phyloP scores from a whole-genome alignment of 768 basidiomycete genomes.

The Collybiopsis luxurians region DNA sequence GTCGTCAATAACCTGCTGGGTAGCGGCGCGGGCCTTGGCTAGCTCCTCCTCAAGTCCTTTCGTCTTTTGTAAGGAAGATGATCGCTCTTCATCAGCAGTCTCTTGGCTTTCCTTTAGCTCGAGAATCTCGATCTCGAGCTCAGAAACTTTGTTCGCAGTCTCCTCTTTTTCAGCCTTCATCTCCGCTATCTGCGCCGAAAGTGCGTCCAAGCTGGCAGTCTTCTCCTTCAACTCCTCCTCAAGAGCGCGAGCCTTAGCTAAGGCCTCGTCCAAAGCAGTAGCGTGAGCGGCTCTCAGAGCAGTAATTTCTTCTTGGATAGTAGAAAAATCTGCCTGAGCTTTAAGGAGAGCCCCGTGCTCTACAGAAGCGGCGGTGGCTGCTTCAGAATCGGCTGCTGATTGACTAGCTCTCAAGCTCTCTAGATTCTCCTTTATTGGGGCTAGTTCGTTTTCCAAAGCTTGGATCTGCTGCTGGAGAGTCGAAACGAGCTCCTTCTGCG shows the following conservation, averaged over 20 bases:
- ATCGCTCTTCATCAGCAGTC: constrained; percentile 55
- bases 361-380: constrained; percentile 48
- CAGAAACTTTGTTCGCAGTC: constrained; percentile 66
- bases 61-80: constrained; percentile 41
- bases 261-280: constrained; percentile 44
- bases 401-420: constrained; percentile 47
- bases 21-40: constrained; percentile 42
- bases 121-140: constrained; percentile 78
- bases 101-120: constrained; percentile 76
- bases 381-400: constrained; percentile 38
- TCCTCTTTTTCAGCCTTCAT: constrained; percentile 71
- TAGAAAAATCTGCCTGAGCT: constrained; percentile 59
- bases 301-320: constrained; percentile 50
- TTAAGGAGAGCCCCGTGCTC: constrained; percentile 65
- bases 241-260: constrained; percentile 42
- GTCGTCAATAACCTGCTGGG: constrained; percentile 45
- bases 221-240: constrained; percentile 50
- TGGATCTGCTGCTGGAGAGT: constrained; percentile 49
- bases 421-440: constrained; percentile 49
- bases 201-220: constrained; percentile 35
- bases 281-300: constrained; percentile 49
- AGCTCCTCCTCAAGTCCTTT: constrained; percentile 55
- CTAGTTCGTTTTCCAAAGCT: constrained; percentile 48
- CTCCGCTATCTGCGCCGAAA: constrained; percentile 47
- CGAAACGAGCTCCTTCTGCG: constrained; percentile 46